Evolutionary conservation across 345 rosid species (phyloP).

Genomic region (Gossypium longicalyx): DNA sequence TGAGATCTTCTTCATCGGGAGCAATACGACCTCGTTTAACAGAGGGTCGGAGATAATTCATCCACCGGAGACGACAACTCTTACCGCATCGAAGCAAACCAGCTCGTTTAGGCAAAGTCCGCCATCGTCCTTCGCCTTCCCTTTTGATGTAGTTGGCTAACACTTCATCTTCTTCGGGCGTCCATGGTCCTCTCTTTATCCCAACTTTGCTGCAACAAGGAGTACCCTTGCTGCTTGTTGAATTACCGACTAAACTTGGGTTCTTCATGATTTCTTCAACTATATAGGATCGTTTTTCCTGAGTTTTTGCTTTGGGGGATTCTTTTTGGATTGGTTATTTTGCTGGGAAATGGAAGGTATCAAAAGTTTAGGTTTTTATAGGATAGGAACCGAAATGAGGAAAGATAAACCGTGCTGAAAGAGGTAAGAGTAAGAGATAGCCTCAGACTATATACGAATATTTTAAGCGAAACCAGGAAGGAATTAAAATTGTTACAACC

Average conservation of each 20-base stretch:
- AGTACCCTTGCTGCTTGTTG: constrained; percentile 26
- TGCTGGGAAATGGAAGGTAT: not conserved
- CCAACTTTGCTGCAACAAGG: constrained; percentile 71
- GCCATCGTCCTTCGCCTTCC: constrained; percentile 87
- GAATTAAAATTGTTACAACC: too few relatives aligned
- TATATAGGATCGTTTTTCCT: not conserved
- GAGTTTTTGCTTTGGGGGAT: not conserved
- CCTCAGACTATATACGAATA: not conserved
- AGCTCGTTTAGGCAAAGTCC: constrained; percentile 72
- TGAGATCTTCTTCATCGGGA: constrained; percentile 89
- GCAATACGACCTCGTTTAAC: constrained; percentile 74
- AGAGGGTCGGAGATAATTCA: constrained; percentile 83
- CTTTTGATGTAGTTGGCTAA: constrained; percentile 51
- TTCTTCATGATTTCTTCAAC: constrained; percentile 24
- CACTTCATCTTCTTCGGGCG: constrained; percentile 73
- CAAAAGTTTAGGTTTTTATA: not conserved
- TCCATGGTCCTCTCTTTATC: constrained; percentile 89
- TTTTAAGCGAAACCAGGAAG: not conserved
- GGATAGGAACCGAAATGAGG: not conserved
- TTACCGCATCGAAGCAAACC: constrained; percentile 85
- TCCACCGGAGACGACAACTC: constrained; percentile 93
- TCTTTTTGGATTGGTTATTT: not conserved
- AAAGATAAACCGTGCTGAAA: not conserved
- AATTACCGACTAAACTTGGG: constrained; percentile 15
- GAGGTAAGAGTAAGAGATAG: not conserved